Percentiles rank a stretch among this genome's conserved stretches.
Conservation (phyloP, 441 rosid species). For the Geranium incanum region DNA sequence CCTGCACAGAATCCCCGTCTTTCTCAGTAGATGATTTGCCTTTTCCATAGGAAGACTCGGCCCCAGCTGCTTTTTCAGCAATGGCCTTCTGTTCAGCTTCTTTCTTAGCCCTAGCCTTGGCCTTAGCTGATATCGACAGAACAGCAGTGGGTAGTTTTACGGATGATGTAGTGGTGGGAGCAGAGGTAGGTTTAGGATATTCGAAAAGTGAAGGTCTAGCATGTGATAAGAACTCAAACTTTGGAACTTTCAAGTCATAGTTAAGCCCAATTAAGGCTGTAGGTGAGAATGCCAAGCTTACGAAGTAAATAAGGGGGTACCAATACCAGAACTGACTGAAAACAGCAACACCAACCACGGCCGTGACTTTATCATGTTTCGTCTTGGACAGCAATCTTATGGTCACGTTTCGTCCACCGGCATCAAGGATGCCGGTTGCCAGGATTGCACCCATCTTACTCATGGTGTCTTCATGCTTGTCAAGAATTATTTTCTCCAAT, state of each 20-base stretch:
- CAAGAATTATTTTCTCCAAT: conserved; percentile 82
- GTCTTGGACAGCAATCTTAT: conserved; percentile 87
- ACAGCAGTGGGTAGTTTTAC: conserved; percentile 85
- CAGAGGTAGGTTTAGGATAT: conserved; percentile 87
- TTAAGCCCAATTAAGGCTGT: conserved; percentile 88
- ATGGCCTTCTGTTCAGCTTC: conserved; percentile 84
- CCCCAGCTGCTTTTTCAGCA: conserved; percentile 56
- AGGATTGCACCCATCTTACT: conserved; percentile 99
- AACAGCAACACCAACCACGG: conserved; percentile 89
- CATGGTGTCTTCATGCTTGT: conserved; percentile 94
- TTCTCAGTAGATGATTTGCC: conserved; percentile 62
- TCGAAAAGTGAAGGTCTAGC: conserved; percentile 87
- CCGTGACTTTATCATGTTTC: conserved; percentile 87
- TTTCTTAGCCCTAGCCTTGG: conserved; percentile 95
- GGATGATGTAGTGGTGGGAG: conserved; percentile 65
- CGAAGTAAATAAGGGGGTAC: conserved; percentile 91
- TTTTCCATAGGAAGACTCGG: conserved; percentile 51
- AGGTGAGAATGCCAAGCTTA: conserved; percentile 87
- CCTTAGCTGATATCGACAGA: conserved; percentile 83
- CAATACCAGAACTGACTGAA: conserved; percentile 99
- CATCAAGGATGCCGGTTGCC: conserved; percentile 94
- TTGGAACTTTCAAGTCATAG: conserved; percentile 86
- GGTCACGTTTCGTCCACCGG: conserved; percentile 96
- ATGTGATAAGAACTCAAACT: conserved; percentile 78
- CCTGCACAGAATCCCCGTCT: too few species aligned